Conservation (phyloP, 2,329 filamentous ascomycete genomes). For the Chaetomiaceae sp. region DNA sequence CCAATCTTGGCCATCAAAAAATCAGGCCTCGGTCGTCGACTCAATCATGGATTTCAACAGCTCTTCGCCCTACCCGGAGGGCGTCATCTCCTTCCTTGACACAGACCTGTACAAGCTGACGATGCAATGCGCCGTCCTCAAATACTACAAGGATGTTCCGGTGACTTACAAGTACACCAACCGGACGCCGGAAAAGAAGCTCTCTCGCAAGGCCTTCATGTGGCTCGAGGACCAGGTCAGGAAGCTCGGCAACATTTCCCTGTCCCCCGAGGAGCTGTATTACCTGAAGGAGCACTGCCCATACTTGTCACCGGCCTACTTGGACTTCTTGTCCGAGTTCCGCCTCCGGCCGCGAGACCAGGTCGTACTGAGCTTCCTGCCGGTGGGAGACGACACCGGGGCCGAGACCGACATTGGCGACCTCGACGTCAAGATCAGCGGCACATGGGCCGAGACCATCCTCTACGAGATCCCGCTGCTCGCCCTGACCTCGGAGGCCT, state of each 20-base stretch:
- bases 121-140: conserved; percentile 95
- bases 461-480: conserved; percentile 95
- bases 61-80: conserved; percentile 65
- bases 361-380: conserved; percentile 64
- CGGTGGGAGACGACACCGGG: conserved; percentile 52
- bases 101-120: conserved; percentile 92
- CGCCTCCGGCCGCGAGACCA: conserved; percentile 77
- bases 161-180: conserved; percentile 96
- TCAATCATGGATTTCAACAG: conserved; percentile 59
- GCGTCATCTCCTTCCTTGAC: conserved; percentile 77
- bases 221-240: conserved; percentile 84
- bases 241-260: conserved; percentile 75
- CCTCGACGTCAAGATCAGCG: conserved; percentile 70
- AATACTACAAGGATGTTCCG: conserved; percentile 77
- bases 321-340: conserved; percentile 78
- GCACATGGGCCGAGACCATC: conserved; percentile 90
- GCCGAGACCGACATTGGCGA: conserved; percentile 66
- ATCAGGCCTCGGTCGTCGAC: background rate
- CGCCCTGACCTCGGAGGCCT: conserved; percentile 88
- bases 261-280: conserved; percentile 72
- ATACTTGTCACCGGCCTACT: conserved; percentile 74
- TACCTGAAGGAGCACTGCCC: conserved; percentile 76
- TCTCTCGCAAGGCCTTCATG: conserved; percentile 74
- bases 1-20: background rate
- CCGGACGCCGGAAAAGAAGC: conserved; percentile 86